phyloP scores from a whole-genome alignment of 148 eudicot species.

The Drosera capensis region DNA sequence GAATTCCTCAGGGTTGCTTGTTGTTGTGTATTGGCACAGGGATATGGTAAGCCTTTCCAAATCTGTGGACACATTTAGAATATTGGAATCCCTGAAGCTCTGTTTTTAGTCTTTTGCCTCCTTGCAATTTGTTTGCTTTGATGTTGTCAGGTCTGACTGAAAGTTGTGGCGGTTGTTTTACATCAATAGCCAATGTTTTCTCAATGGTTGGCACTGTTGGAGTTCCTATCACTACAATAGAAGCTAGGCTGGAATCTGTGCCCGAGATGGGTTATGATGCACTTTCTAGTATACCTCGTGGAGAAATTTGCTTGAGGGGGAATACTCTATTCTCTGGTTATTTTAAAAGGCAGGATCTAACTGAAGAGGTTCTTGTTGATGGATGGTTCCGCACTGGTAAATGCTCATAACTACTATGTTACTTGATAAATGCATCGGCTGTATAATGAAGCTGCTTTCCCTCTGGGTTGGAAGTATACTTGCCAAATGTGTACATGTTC shows the following conservation, averaged over 20 bases:
- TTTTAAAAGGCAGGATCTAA: constrained; percentile 69
- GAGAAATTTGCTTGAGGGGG: constrained; percentile 89
- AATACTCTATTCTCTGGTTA: constrained; percentile 89
- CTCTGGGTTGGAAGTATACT: no score
- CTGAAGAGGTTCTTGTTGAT: constrained; percentile 45
- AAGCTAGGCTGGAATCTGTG: constrained; percentile 87
- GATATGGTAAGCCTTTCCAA: constrained; percentile 49
- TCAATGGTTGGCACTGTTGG: constrained; percentile 85
- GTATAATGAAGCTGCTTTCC: no score
- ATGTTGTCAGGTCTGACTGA: constrained; percentile 75
- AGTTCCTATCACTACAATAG: constrained; percentile 70
- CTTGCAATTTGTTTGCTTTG: neutral
- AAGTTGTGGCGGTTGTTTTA: constrained; percentile 79
- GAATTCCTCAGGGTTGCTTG: constrained; percentile 89
- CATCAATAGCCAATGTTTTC: constrained; percentile 62
- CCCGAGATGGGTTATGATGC: constrained; percentile 95
- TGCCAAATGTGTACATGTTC: no score
- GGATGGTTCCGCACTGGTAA: constrained; percentile 99
- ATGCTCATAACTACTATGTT: neutral
- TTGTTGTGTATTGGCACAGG: constrained; percentile 67
- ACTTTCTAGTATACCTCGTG: constrained; percentile 59
- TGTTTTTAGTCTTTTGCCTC: neutral
- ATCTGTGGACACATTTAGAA: neutral
- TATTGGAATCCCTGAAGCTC: neutral
- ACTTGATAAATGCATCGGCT: neutral